These are phyloP conservation scores for Rubia balearica DNA, from an alignment of 305 asterid genomes.

Conservation along the genomic window DNA sequence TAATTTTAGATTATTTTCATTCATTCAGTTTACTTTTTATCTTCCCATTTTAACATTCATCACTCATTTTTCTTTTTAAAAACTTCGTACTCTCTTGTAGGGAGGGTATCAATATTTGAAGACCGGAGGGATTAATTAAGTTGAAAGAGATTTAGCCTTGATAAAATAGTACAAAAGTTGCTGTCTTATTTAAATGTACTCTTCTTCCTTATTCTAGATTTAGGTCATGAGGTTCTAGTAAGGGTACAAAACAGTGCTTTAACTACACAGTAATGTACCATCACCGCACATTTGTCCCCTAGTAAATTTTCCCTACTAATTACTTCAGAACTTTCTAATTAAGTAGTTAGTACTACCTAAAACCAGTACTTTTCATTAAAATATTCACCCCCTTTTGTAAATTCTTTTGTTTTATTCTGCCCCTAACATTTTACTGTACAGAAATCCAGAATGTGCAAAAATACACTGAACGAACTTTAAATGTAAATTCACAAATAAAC, in stretches of 20 bases:
- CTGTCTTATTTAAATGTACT: no score
- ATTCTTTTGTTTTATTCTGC: slow-evolving; percentile 4
- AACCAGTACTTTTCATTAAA: neutral
- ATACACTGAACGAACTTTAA: neutral
- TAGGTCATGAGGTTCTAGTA: neutral
- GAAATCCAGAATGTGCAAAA: neutral
- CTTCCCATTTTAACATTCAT: no score
- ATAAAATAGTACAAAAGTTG: no score
- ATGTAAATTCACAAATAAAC: neutral
- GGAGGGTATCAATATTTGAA: no score
- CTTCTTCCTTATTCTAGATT: no score
- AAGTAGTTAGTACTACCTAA: slow-evolving; percentile 10
- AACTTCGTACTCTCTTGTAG: no score
- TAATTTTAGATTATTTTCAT: no score
- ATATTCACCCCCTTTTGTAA: neutral
- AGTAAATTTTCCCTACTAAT: slow-evolving; percentile 15
- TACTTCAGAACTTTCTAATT: slow-evolving; percentile 9
- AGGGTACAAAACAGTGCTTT: neutral
- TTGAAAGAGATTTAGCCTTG: no score
- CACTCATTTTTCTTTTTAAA: no score
- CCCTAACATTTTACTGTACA: neutral
- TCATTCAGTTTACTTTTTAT: no score
- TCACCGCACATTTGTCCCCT: slow-evolving; percentile 10
- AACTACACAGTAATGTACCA: slow-evolving; percentile 12
- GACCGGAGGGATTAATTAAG: no score